A percentile compares a stretch with the other conserved stretches of the same genome.
phyloP scores from a whole-genome alignment of 2,329 filamentous ascomycete species.

The Gliomastix tumulicola region DNA sequence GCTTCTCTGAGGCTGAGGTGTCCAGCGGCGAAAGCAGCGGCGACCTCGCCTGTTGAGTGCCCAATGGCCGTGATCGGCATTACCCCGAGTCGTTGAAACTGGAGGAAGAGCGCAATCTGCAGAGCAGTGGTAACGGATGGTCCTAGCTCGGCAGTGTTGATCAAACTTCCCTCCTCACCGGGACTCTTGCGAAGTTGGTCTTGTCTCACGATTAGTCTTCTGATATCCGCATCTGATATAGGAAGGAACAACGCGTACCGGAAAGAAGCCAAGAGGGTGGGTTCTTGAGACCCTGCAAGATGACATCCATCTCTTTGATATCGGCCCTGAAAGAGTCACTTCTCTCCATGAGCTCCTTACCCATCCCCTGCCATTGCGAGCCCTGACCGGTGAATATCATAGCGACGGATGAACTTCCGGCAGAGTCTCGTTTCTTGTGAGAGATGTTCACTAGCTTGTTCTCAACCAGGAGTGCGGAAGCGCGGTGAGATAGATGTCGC shows the following conservation, averaged over 20 bases:
- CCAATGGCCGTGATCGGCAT: slow-evolving; percentile 28
- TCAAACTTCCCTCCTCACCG: background rate
- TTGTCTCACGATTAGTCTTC: background rate
- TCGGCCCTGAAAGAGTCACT: background rate
- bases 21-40: slow-evolving; percentile 31
- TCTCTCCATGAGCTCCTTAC: background rate
- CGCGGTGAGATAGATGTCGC: no score
- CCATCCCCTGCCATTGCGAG: slow-evolving; percentile 1
- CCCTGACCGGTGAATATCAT: slow-evolving; percentile 1
- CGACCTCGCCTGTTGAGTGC: slow-evolving; percentile 39
- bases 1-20: slow-evolving; percentile 26
- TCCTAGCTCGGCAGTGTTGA: slow-evolving; percentile 10
- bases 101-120: slow-evolving; percentile 23
- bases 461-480: no score
- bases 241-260: background rate
- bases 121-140: slow-evolving; percentile 26
- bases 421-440: no score
- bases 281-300: background rate
- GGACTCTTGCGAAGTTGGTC: background rate
- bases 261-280: background rate
- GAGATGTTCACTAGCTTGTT: no score
- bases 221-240: background rate
- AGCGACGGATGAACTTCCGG: no score
- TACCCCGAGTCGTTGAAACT: slow-evolving; percentile 21
- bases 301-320: background rate